A percentile compares a stretch with the other conserved stretches of the same genome.
These are phyloP conservation scores for Phalaenopsis hybrid DNA, from an alignment of 116 monocot species.

Conservation along the genomic window DNA sequence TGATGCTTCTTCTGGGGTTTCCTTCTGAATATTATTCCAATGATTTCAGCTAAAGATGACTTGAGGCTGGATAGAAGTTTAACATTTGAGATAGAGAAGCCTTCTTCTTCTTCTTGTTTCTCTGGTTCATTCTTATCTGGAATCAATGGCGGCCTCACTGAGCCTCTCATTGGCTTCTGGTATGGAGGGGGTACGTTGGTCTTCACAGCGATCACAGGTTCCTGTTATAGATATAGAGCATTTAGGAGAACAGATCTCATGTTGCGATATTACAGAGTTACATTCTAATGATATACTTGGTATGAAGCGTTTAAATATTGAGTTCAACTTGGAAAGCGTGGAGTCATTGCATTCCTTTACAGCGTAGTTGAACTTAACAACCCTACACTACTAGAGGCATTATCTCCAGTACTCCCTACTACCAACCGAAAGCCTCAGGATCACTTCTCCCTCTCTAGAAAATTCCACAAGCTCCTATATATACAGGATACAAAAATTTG, in stretches of 20 bases:
- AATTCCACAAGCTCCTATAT: no score
- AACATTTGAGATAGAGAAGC: constrained; percentile 43
- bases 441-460: no score
- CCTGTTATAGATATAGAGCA: constrained; percentile 21
- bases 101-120: constrained; percentile 48
- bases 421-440: no score
- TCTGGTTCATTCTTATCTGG: constrained; percentile 33
- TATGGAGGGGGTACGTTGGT: constrained; percentile 46
- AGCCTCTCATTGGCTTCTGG: constrained; percentile 55
- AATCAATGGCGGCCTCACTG: constrained; percentile 57
- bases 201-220: constrained; percentile 28
- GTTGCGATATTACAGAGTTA: not conserved
- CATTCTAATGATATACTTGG: not conserved
- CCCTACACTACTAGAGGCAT: no score
- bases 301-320: not conserved
- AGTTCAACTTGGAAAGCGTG: not conserved
- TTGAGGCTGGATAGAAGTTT: constrained; percentile 34
- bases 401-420: no score
- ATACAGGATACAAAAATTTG: no score
- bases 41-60: constrained; percentile 30
- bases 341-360: no score
- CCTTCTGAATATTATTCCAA: constrained; percentile 19
- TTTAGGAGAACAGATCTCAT: not conserved
- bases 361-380: not conserved
- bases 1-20: not conserved